Percentiles rank a stretch among this genome's conserved stretches.
Conservation (phyloP, 2,329 filamentous ascomycete species). For the Colletotrichum plurivorum region DNA sequence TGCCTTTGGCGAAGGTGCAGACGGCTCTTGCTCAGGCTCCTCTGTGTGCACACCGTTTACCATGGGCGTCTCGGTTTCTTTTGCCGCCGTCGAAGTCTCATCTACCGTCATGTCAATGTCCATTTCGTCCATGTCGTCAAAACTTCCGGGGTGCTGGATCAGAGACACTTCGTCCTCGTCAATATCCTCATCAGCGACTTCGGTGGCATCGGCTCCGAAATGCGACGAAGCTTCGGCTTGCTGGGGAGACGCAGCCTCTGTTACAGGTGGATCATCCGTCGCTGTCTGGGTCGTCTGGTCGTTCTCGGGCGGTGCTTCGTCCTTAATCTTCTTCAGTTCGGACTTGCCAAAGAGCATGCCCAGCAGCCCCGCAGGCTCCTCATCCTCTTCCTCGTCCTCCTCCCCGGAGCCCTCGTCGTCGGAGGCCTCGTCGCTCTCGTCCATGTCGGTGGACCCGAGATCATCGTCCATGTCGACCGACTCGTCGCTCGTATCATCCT, state of each 20-base stretch:
- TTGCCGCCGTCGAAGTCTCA: background rate
- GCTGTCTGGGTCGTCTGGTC: conserved; percentile 47
- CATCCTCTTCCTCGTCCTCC: conserved; percentile 56
- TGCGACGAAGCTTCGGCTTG: conserved; percentile 19
- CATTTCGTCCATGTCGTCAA: conserved; percentile 21
- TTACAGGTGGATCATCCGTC: conserved; percentile 40
- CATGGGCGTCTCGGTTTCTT: background rate
- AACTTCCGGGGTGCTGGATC: conserved; percentile 48
- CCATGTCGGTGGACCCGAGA: conserved; percentile 70
- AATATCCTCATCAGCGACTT: conserved; percentile 46
- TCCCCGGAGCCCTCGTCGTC: conserved; percentile 59
- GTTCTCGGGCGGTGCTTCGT: conserved; percentile 47
- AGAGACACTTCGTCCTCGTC: conserved; percentile 50
- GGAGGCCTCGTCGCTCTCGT: conserved; percentile 58
- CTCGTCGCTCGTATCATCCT: conserved; percentile 72
- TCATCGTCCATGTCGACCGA: conserved; percentile 80
- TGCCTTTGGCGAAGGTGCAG: background rate
- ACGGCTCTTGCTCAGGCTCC: background rate
- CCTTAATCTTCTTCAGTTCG: conserved; percentile 67
- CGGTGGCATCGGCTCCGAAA: conserved; percentile 38
- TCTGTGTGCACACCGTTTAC: background rate
- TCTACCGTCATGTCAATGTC: conserved; percentile 15
- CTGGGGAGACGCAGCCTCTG: conserved; percentile 1
- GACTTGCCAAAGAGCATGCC: conserved; percentile 73
- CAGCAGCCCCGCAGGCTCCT: conserved; percentile 63